phyloP scores from a whole-genome alignment of 2,329 filamentous ascomycete species.

The Fusarium zealandicum region DNA sequence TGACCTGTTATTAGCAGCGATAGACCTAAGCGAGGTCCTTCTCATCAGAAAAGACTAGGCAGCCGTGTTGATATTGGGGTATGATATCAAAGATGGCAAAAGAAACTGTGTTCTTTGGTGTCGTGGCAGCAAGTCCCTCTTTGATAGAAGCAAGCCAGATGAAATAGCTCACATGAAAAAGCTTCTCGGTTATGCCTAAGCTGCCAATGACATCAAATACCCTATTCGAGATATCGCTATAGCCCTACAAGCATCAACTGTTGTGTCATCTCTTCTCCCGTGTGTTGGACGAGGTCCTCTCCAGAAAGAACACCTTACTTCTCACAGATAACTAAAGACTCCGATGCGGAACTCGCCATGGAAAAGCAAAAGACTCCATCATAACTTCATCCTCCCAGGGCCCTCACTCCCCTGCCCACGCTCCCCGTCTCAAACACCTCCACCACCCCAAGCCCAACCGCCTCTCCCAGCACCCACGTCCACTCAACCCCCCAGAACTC shows the following conservation, averaged over 20 bases:
- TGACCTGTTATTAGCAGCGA: too few species aligned
- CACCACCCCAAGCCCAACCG: constrained; percentile 71
- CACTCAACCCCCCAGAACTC: constrained; percentile 74
- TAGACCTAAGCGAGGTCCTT: too few species aligned
- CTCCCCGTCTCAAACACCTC: constrained; percentile 79
- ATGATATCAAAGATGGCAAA: too few species aligned
- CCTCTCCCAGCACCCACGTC: constrained; percentile 75
- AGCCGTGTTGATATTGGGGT: too few species aligned
- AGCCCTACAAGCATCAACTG: neutral
- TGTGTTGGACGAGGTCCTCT: neutral
- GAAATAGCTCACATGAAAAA: neutral
- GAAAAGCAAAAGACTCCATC: neutral
- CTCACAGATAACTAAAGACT: neutral
- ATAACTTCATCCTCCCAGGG: constrained; percentile 41
- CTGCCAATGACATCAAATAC: neutral
- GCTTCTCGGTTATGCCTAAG: neutral
- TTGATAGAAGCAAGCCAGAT: too few species aligned
- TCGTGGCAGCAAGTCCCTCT: too few species aligned
- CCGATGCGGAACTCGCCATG: neutral
- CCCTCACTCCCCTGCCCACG: constrained; percentile 71
- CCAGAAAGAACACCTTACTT: neutral
- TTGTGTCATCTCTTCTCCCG: neutral
- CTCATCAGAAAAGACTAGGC: too few species aligned
- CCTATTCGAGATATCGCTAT: neutral
- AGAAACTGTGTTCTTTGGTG: too few species aligned